Evolutionary conservation across 2,329 filamentous ascomycete genomes (phyloP).

Genomic region (Talaromyces sp.): DNA sequence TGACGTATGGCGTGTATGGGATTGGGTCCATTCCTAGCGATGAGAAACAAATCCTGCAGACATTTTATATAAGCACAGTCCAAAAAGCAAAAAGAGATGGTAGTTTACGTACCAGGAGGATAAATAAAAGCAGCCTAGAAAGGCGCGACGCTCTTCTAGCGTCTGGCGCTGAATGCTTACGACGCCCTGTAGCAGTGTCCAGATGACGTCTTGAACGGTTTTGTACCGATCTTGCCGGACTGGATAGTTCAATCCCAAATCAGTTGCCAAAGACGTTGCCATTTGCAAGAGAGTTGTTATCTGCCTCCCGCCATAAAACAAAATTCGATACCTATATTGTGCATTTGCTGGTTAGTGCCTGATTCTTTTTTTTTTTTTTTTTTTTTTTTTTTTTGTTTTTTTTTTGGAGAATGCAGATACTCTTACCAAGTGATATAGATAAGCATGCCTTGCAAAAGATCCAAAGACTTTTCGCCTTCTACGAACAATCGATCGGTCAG

Average conservation of each 20-base stretch:
- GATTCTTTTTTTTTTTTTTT: not conserved
- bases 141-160: conserved; percentile 4
- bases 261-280: conserved; percentile 24
- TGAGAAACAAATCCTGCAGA: not conserved
- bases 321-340: conserved; percentile 18
- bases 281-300: conserved; percentile 24
- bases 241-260: conserved; percentile 20
- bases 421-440: conserved; percentile 25
- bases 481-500: conserved; percentile 22
- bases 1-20: conserved; percentile 5
- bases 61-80: not conserved
- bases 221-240: not conserved
- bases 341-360: not conserved
- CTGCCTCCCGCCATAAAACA: conserved; percentile 22
- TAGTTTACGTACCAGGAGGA: not conserved
- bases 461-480: conserved; percentile 24
- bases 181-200: not conserved
- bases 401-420: not conserved
- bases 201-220: conserved; percentile 1
- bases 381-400: no score
- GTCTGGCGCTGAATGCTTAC: not conserved
- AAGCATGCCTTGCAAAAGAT: conserved; percentile 29
- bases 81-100: not conserved
- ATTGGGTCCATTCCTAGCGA: not conserved
- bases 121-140: conserved; percentile 7